Conservation (phyloP, 352 stramenopile genomes). For the Phytopythium oedochilum region DNA sequence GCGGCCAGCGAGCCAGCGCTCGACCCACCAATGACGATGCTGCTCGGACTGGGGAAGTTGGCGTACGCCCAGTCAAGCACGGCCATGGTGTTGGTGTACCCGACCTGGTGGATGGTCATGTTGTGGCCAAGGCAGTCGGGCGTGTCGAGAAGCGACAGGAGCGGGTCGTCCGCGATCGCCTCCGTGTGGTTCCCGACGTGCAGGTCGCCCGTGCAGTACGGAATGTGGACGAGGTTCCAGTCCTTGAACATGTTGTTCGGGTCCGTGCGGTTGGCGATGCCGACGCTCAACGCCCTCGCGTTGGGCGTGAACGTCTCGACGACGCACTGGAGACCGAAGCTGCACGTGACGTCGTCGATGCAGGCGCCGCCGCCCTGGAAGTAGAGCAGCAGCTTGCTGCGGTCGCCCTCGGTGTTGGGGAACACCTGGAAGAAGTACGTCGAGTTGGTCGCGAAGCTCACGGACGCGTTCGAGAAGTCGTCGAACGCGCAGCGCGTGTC, state of each 20-base stretch:
- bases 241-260: conserved; percentile 58
- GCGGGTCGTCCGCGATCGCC: conserved; percentile 15
- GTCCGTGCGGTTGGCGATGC: conserved; percentile 41
- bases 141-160: conserved; percentile 29
- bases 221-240: conserved; percentile 69
- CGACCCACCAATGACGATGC: conserved; percentile 41
- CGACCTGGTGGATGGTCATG: conserved; percentile 41
- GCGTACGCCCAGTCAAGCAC: conserved; percentile 49
- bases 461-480: conserved; percentile 21
- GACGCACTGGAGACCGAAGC: conserved; percentile 47
- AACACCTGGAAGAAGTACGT: conserved; percentile 65
- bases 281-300: conserved; percentile 29
- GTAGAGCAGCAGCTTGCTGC: conserved; percentile 56
- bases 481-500: conserved; percentile 51
- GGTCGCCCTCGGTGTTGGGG: conserved; percentile 27
- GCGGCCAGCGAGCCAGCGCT: conserved; percentile 52
- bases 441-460: conserved; percentile 31
- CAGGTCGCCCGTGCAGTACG: conserved; percentile 71
- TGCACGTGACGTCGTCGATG: conserved; percentile 48
- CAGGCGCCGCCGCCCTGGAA: conserved; percentile 61
- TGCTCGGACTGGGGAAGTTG: conserved; percentile 52
- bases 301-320: conserved; percentile 37
- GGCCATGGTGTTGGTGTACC: conserved; percentile 59
- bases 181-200: conserved; percentile 40
- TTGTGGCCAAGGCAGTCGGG: conserved; percentile 28